Base-by-base conservation (phyloP, 352 stramenopile species). In the Phytophthora chlamydospora region DNA sequence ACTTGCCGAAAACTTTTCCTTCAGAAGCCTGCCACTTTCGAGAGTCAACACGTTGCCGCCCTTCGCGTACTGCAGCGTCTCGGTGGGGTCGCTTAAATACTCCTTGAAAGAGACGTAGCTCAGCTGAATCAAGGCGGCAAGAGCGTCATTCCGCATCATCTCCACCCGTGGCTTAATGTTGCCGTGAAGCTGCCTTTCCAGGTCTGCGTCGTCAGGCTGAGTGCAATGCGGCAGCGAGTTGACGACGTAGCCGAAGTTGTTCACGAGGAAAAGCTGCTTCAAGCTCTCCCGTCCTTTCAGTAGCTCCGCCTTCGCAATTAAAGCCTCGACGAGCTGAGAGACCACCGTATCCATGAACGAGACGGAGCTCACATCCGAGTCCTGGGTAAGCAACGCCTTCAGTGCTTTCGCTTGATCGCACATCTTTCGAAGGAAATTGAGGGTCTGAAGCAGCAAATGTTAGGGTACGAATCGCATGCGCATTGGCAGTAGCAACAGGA, bases 201-300 rank as follows among this genome's bases (percentile, higher is more conserved):
- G 68, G 21, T 83, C 73, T 27, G 73, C 67, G 16, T 88, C 79
- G 12, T 67, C 62, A 3, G 50, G 49, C 14, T 72, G 48, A 2
- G 59, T 36, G 21, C 84, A 90, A 32, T 71, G 75, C 5, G 77
- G 75, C 10, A 98, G 69, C 21, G 91, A 86, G 33, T 89, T 92
- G 9, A 85, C 68, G 12, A 98, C 73, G 61, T 96, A 98, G 39
- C 90, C 91, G 13, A 88, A 94, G 63, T 98, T 98, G 76, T 98
- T 98, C 38, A 93, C 86, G 24, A 98, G 81, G 62, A 98, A 98
- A n/a, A 98, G 69, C 14, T 81, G 73, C 41, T 87, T 89, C 16
- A 92, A 60, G 14, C 86, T 77, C 16, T 65, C 59, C 57, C 82
- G 77, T 2, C 69, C 75, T 65, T 89, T 90, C 29, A 80, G 62